Evolutionary conservation across 306 rosid genomes (phyloP), one percentile per base, ranked within the genome.

Genomic region (Inga leiocalycina): DNA sequence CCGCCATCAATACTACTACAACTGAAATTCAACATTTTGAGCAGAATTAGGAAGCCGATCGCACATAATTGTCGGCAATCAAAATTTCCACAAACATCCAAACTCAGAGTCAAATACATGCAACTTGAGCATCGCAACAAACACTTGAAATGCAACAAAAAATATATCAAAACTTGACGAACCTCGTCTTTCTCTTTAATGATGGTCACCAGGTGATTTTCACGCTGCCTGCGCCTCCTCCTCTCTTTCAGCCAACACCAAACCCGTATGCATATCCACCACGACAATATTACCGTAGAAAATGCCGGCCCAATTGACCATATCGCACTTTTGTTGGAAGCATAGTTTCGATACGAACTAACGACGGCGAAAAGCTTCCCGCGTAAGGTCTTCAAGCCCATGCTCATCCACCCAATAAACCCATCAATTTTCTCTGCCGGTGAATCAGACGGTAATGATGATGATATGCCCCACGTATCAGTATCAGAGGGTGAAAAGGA

Each of bases 151-250:
- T 56, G 75, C 52, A 56, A 74, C n/a, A 19, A 54, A 27, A 72
- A 15, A 43, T 10, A 24, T 22, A 72, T 5, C 1, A 16, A 69
- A 22, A 72, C 22, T 4, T 49, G 30, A 34, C 88, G 4, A 85
- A 94, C 98, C 97, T 79, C 80, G 9, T 94, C 97, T 86, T 88
- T 94, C 80, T 89, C 86, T 39, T 81, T 78, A 27, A 92, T 65
- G 64, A 84, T 82, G 74, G 54, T n/a, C 61, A 72, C 70, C 54
- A 88, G 82, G 54, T 82, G 85, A 44, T 78, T 59, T 30, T 86
- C 82, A 72, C 80, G 67, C 49, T 13, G 75, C 2, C 74, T 79
- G 32, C 64, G 84, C 75, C 35, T 72, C 76, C 76, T 82, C 77
- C 52, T 74, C 82, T 85, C 35, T 51, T 27, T 24, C 39, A 86